These are phyloP conservation scores for Mucor mucedo DNA, from an alignment of 371 early-diverging fungal species.

Conservation along the genomic window DNA sequence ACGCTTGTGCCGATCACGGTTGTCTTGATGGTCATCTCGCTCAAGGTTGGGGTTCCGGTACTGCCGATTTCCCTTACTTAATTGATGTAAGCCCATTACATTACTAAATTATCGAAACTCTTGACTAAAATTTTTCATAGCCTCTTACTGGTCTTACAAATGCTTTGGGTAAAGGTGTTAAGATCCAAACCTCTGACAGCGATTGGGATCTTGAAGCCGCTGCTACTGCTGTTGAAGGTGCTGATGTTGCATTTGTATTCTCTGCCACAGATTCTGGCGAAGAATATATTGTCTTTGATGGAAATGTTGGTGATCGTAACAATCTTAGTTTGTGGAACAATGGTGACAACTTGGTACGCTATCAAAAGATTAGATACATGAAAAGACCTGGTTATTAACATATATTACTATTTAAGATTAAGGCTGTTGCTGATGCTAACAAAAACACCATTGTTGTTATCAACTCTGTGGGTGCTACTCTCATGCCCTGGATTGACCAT, in stretches of 20 bases:
- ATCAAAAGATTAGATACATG: background rate
- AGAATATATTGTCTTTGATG: constrained; percentile 44
- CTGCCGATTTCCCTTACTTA: constrained; percentile 64
- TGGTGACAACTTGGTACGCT: constrained; percentile 58
- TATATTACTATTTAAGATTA: constrained; percentile 34
- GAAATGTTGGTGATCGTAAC: constrained; percentile 60
- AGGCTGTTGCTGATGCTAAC: constrained; percentile 57
- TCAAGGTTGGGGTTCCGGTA: constrained; percentile 72
- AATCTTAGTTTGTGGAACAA: constrained; percentile 63
- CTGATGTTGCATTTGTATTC: constrained; percentile 65
- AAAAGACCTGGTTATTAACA: background rate
- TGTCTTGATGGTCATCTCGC: constrained; percentile 59
- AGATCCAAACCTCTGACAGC: constrained; percentile 32
- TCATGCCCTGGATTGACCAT: constrained; percentile 63
- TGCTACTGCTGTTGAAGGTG: constrained; percentile 36
- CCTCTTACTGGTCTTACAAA: constrained; percentile 45
- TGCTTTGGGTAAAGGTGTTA: constrained; percentile 37
- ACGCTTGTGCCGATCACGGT: constrained; percentile 17
- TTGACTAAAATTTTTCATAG: too few species aligned
- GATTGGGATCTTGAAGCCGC: constrained; percentile 50
- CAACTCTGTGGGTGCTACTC: constrained; percentile 63
- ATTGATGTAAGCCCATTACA: constrained; percentile 24
- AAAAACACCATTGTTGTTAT: constrained; percentile 65
- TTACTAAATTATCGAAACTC: too few species aligned
- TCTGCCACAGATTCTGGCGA: constrained; percentile 65